Base-by-base conservation (phyloP, 2,329 filamentous ascomycete genomes). In the Scedosporium apiospermum region DNA sequence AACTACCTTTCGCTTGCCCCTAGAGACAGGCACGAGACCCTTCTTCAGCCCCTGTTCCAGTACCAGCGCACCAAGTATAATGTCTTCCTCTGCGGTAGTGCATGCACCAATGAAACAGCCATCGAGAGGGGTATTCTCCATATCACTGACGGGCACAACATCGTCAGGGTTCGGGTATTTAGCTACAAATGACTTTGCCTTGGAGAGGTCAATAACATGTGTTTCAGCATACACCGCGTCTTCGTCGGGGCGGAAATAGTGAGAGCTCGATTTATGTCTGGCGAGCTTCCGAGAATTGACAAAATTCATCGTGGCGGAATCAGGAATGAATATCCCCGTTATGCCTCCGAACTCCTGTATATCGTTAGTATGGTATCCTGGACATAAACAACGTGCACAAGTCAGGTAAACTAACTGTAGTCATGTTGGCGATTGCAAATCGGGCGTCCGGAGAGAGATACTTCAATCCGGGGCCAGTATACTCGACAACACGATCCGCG, bases 361-460 rank as follows among this genome's bases (percentile, higher is more conserved):
- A 9, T 1, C 44, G 14, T 16, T 46, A n/a, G 18, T 6, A n/a
- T 16, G 1, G 18, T 6, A 46, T 46, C 44, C 14, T 18, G 42
- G 42, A 16, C 14, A 46, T 16, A 16, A 46, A 18, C 42, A 46
- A 16, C 18, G 12, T 46, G 14, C 14, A 46, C 14, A 16, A n/a
- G 42, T 46, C 42, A 18, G 42, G 18, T 10, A 46, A 16, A 21
- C 44, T 9, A 34, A 46, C 44, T 6, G 44, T 46, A 0, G 72
- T 76, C 77, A 80, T 80, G 63, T 80, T 80, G 21, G 71, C 69
- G 60, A 80, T 77, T 0, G 77, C 77, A 67, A 80, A 80, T 1
- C 78, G 69, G 0, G 76, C 77, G 68, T 80, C 78, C 14, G 68
- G 71, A 0, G 72, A 75, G 2, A 80, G 68, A 61, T 74, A 68